phyloP scores from a whole-genome alignment of 768 basidiomycete genomes.

The Gymnopilus dilepis region DNA sequence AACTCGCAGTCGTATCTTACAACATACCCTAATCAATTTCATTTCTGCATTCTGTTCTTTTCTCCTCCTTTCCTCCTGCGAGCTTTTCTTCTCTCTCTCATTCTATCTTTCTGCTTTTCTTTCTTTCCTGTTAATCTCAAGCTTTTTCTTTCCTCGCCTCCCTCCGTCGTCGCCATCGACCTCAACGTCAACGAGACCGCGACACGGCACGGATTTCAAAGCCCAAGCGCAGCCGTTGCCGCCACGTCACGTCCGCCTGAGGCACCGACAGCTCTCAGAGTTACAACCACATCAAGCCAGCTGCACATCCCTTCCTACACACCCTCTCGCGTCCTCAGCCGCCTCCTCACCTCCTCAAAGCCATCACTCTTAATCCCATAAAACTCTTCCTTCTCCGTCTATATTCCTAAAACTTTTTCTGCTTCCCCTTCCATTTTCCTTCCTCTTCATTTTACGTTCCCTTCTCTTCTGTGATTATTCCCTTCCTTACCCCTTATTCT shows the following conservation, averaged over 20 bases:
- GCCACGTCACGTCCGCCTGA: too few relatives aligned
- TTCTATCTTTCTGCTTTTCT: too few relatives aligned
- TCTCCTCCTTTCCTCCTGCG: background rate
- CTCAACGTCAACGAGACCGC: background rate
- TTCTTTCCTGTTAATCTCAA: too few relatives aligned
- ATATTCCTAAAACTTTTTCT: background rate
- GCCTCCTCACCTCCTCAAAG: too few relatives aligned
- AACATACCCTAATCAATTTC: conserved; percentile 4
- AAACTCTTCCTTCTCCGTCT: background rate
- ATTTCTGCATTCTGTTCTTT: background rate
- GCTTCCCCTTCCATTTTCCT: background rate
- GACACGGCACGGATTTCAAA: too few relatives aligned
- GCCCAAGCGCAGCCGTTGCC: too few relatives aligned
- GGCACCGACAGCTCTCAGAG: too few relatives aligned
- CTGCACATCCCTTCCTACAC: background rate
- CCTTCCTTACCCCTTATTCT: background rate
- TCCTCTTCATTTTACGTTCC: background rate
- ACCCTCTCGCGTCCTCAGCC: background rate
- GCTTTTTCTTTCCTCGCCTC: background rate
- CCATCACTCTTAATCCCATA: too few relatives aligned
- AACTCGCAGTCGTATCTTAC: background rate
- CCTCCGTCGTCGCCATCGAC: background rate
- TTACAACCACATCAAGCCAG: too few relatives aligned
- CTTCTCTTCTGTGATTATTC: background rate
- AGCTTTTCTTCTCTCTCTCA: too few relatives aligned